Conservation (phyloP, 1,139 yeast genomes). For the Candida tunisiensis region DNA sequence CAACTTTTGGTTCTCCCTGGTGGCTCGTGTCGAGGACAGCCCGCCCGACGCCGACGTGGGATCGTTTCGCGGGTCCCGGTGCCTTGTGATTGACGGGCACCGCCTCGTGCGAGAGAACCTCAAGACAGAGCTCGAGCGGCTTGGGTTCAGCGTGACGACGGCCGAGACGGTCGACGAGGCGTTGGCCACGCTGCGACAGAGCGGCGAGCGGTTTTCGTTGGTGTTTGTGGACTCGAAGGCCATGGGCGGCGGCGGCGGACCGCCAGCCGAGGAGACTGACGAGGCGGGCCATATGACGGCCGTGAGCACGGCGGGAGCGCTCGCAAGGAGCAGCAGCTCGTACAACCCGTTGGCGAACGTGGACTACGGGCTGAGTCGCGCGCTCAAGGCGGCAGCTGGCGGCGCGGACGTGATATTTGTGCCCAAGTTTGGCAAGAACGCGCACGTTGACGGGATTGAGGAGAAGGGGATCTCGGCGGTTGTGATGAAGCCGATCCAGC, state of each 20-base stretch:
- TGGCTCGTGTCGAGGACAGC: conserved; percentile 12
- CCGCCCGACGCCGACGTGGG: conserved; percentile 12
- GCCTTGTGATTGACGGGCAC: conserved; percentile 23
- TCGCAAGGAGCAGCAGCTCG: no score
- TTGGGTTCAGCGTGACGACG: conserved; percentile 21
- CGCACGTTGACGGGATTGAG: no score
- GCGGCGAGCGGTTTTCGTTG: conserved; percentile 7
- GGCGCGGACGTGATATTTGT: conserved; percentile 12
- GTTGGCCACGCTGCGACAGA: conserved; percentile 5
- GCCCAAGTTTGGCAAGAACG: conserved; percentile 10
- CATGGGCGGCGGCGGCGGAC: conserved; percentile 6
- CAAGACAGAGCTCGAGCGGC: conserved; percentile 15
- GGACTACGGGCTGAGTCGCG: no score
- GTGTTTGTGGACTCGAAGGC: conserved; percentile 12
- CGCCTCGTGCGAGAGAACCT: conserved; percentile 22
- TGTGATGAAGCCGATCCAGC: conserved; percentile 13
- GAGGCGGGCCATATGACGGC: no score
- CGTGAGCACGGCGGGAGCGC: no score
- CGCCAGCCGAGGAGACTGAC: no score
- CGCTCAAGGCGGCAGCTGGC: neutral
- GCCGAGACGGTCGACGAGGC: conserved; percentile 8
- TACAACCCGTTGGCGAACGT: no score
- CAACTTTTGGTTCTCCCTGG: conserved; percentile 28
- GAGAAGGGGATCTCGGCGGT: conserved; percentile 12
- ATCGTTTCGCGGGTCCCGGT: conserved; percentile 14